phyloP scores from a whole-genome alignment of 2,329 filamentous ascomycete species.

The Ophiognomonia clavigignenti-juglandacearum region DNA sequence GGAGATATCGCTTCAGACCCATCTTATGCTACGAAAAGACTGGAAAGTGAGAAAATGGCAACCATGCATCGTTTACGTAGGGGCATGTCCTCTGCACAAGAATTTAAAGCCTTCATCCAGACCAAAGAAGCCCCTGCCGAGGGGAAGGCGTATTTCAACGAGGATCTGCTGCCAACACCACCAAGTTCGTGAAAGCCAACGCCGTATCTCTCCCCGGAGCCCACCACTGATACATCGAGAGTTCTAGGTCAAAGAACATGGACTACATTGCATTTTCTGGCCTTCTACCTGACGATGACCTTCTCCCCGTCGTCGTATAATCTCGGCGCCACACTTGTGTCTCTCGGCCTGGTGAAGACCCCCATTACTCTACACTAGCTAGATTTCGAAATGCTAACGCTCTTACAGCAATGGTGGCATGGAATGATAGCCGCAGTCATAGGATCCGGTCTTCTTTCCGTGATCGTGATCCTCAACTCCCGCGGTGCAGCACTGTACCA shows the following conservation, averaged over 20 bases:
- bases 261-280: slow-evolving; percentile 25
- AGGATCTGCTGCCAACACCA: slow-evolving; percentile 17
- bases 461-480: slow-evolving; percentile 29
- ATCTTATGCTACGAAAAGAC: no score
- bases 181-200: slow-evolving; percentile 12
- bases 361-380: no score
- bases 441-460: slow-evolving; percentile 25
- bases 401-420: slow-evolving; percentile 26
- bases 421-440: slow-evolving; percentile 27
- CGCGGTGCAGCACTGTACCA: slow-evolving; percentile 29
- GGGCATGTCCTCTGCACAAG: slow-evolving; percentile 15
- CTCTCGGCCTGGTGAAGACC: slow-evolving; percentile 23
- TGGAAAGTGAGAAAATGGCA: no score
- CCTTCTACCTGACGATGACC: slow-evolving; percentile 28
- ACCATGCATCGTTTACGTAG: slow-evolving; percentile 1
- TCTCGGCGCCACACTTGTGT: slow-evolving; percentile 25
- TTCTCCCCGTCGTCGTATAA: slow-evolving; percentile 30
- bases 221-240: background rate
- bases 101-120: slow-evolving; percentile 14
- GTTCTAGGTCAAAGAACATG: slow-evolving; percentile 18
- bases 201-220: background rate
- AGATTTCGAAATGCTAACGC: no score
- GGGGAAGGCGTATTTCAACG: slow-evolving; percentile 2
- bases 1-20: no score
- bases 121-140: slow-evolving; percentile 6